A percentile compares a stretch with the other conserved stretches of the same genome.
Conservation (phyloP, 495 filamentous ascomycete genomes). For the Podospora pseudoanserina region DNA sequence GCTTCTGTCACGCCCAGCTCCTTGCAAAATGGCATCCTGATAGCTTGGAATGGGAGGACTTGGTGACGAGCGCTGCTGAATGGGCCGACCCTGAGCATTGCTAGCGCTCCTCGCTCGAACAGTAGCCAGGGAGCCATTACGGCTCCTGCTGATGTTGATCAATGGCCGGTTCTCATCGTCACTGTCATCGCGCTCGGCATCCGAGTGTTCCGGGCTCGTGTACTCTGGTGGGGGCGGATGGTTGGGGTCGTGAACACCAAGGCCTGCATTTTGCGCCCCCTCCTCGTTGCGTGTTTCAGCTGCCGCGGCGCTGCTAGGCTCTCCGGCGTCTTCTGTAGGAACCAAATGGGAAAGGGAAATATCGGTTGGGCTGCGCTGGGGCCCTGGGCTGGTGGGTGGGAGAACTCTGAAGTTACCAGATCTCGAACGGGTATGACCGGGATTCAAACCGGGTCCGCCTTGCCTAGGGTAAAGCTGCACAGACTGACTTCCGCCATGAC, state of each 20-base stretch:
- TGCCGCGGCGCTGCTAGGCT: slow-evolving; percentile 58
- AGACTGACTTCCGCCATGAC: slow-evolving; percentile 48
- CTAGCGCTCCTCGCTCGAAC: slow-evolving; percentile 33
- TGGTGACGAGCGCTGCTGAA: slow-evolving; percentile 18
- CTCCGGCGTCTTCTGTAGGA: slow-evolving; percentile 72
- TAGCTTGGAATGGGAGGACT: slow-evolving; percentile 64
- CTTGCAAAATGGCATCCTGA: slow-evolving; percentile 57
- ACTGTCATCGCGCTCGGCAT: slow-evolving; percentile 48
- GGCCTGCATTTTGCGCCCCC: slow-evolving; percentile 35
- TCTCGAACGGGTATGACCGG: slow-evolving; percentile 50
- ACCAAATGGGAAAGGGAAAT: slow-evolving; percentile 81
- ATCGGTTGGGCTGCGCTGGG: slow-evolving; percentile 87
- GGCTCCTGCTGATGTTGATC: slow-evolving; percentile 38
- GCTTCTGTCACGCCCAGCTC: slow-evolving; percentile 47
- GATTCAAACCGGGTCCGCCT: slow-evolving; percentile 31
- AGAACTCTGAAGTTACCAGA: slow-evolving; percentile 62
- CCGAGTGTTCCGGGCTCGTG: slow-evolving; percentile 60
- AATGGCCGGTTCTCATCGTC: slow-evolving; percentile 41
- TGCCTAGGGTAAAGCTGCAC: slow-evolving; percentile 37
- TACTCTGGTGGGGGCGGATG: slow-evolving; percentile 68
- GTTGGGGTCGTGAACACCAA: slow-evolving; percentile 33
- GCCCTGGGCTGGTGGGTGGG: slow-evolving; percentile 81
- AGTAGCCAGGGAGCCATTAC: slow-evolving; percentile 42
- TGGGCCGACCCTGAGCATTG: slow-evolving; percentile 2
- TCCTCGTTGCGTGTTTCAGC: slow-evolving; percentile 32